Evolutionary conservation across 2,329 filamentous ascomycete species (phyloP).

Genomic region (Triangularia setosa): DNA sequence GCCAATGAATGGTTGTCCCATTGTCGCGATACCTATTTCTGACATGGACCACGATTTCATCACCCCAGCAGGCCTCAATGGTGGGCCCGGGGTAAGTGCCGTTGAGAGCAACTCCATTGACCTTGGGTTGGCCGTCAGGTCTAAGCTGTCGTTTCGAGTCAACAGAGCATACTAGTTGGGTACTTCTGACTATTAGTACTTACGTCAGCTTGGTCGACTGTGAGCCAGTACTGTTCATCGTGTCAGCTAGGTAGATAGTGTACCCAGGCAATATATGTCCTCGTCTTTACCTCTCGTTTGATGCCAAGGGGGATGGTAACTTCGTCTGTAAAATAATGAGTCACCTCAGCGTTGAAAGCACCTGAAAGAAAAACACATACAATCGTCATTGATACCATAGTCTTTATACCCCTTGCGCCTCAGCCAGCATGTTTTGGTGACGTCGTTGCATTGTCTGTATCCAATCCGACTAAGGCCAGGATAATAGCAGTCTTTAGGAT

Average conservation of each 20-base stretch:
- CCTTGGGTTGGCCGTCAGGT: conserved; percentile 5
- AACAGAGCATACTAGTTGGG: background rate
- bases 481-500: background rate
- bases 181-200: background rate
- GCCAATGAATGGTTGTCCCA: conserved; percentile 13
- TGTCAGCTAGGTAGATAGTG: background rate
- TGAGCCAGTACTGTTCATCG: background rate
- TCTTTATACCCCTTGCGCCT: background rate
- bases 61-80: conserved; percentile 11
- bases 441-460: background rate
- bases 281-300: background rate
- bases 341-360: background rate
- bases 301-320: background rate
- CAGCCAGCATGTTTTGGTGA: background rate
- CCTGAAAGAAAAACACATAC: background rate
- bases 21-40: background rate
- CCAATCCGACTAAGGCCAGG: background rate
- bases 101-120: conserved; percentile 4
- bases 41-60: conserved; percentile 2
- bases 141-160: background rate
- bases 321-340: background rate
- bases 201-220: background rate
- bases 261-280: no score
- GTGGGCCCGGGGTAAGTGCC: conserved; percentile 3
- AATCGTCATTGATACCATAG: background rate